Evolutionary conservation across 768 basidiomycete genomes (phyloP), one percentile per base, ranked within the genome.

Genomic region (Lactarius psammicola): DNA sequence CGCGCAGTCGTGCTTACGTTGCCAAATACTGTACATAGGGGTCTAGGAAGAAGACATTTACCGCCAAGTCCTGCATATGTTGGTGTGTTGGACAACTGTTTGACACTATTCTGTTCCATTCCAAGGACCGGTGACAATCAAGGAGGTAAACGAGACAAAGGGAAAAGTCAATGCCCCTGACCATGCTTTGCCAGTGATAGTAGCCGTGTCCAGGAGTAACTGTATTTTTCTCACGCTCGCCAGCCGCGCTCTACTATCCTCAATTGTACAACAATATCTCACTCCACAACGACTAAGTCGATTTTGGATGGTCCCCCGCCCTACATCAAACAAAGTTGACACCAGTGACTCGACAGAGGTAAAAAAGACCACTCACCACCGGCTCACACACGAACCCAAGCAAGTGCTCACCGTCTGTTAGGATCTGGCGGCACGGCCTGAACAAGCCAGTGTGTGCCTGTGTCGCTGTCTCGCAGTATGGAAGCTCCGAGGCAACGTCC

Each of bases 151-250:
- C 5, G 26, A 26, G 4, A 28, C 23, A 15, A n/a, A 51, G 49
- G 49, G 26, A 49, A 15, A 13, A 26, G 49, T 49, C 23, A 49
- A 49, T 2, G n/a, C 46, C 10, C 13, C 11, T 23, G 11, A 4
- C 46, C 23, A 10, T 49, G 10, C 44, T n/a, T n/a, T n/a, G n/a
- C n/a, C n/a, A n/a, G n/a, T n/a, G n/a, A n/a, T n/a, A n/a, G n/a
- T 46, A n/a, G 46, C 46, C 44, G 23, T 49, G 46, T 23, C 7
- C n/a, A 7, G 20, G 46, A 5, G 46, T 23, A 23, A n/a, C 49
- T 51, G 26, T 51, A 51, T 15, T 30, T 62, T 62, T 62, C 62
- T 20, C 62, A 62, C 62, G 62, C 13, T 28, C n/a, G 17, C 30
- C 20, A 30, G 53, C 28, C 17, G 33, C 54, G 18, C n/a, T 40